Evolutionary conservation across 2,329 filamentous ascomycete species (phyloP).

Genomic region (Botrytis elliptica): DNA sequence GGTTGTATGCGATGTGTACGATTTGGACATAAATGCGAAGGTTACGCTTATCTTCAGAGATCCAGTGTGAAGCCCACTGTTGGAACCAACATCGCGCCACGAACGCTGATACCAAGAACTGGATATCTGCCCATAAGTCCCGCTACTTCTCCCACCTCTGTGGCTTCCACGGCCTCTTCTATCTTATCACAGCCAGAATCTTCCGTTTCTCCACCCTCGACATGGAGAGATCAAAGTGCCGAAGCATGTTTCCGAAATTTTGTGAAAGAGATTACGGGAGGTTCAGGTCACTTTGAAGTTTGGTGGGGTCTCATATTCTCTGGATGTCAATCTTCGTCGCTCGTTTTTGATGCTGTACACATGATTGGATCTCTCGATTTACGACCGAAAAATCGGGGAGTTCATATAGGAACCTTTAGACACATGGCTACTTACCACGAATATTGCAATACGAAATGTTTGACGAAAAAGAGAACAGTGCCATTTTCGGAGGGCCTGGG

Average conservation of each 20-base stretch:
- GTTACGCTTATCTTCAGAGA: constrained; percentile 30
- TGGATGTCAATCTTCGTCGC: constrained; percentile 3
- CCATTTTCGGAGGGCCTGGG: constrained; percentile 1
- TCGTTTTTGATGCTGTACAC: constrained; percentile 14
- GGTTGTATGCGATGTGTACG: constrained; percentile 35
- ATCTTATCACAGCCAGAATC: background rate
- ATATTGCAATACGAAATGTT: constrained; percentile 28
- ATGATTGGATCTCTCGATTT: constrained; percentile 20
- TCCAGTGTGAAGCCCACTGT: background rate
- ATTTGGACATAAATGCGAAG: constrained; percentile 39
- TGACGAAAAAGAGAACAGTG: constrained; percentile 21
- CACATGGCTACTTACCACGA: constrained; percentile 30
- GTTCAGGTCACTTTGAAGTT: constrained; percentile 4
- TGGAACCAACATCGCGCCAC: constrained; percentile 9
- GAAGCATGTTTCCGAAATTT: constrained; percentile 17
- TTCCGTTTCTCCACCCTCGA: background rate
- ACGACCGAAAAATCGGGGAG: constrained; percentile 22
- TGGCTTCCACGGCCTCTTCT: constrained; percentile 12
- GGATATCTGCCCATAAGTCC: constrained; percentile 16
- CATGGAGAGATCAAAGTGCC: background rate
- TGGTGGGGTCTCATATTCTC: constrained; percentile 15
- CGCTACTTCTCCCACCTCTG: background rate
- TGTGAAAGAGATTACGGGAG: constrained; percentile 11
- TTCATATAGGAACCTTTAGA: constrained; percentile 27
- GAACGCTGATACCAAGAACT: constrained; percentile 1